These are phyloP conservation scores for Claviceps citrina DNA, from an alignment of 2,329 filamentous ascomycete genomes.

Conservation along the genomic window DNA sequence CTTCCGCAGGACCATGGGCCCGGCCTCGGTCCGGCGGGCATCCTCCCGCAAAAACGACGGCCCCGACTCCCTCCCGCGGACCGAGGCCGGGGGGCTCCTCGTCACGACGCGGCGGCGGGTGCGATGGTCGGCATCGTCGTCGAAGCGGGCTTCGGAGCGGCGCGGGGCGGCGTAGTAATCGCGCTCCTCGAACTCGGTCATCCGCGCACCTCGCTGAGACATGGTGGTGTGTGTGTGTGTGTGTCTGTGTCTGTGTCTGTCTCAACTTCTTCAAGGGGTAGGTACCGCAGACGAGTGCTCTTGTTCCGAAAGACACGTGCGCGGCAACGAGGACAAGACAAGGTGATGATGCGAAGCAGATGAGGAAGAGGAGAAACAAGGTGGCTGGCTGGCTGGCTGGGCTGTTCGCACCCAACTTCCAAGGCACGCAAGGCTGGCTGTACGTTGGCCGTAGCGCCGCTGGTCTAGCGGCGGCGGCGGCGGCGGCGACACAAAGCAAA, in stretches of 20 bases:
- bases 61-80: conserved; percentile 27
- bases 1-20: conserved; percentile 37
- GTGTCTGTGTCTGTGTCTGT: no score
- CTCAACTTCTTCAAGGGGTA: no score
- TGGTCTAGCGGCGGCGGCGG: no score
- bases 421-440: no score
- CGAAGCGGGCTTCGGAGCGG: conserved; percentile 16
- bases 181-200: conserved; percentile 30
- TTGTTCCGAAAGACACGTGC: no score
- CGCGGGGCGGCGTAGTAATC: conserved; percentile 26
- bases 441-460: no score
- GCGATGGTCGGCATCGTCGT: conserved; percentile 13
- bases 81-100: conserved; percentile 12
- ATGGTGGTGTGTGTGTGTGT: conserved; percentile 7
- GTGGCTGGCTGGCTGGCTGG: no score
- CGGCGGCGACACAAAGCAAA: no score
- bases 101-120: conserved; percentile 12
- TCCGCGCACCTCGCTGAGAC: conserved; percentile 9
- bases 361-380: no score
- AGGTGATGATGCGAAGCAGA: no score
- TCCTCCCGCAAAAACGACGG: conserved; percentile 39
- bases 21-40: conserved; percentile 29
- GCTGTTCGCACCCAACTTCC: no score
- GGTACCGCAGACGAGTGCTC: no score
- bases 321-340: not conserved